These are phyloP conservation scores for Hymenoscyphus fraxineus DNA, from an alignment of 2,329 filamentous ascomycete species.

Conservation along the genomic window DNA sequence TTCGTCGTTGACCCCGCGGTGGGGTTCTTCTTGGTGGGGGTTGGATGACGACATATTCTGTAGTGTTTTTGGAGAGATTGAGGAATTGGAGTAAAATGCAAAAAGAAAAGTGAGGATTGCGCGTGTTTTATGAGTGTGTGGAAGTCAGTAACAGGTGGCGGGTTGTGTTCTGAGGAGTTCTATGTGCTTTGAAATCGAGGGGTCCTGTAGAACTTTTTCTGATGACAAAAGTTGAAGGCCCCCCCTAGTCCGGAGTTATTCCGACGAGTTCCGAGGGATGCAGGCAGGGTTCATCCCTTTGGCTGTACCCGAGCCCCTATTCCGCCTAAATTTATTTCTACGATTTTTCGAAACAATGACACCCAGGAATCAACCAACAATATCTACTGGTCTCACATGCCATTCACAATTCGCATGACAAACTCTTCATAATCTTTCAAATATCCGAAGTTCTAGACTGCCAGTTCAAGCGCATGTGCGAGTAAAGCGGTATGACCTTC, in stretches of 20 bases:
- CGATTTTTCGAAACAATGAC: neutral
- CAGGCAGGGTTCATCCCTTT: neutral
- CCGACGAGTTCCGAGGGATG: neutral
- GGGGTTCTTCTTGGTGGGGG: slow-evolving; percentile 22
- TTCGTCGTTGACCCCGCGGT: slow-evolving; percentile 46
- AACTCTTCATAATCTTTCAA: neutral
- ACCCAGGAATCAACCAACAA: no score
- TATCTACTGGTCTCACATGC: no score
- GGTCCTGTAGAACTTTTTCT: slow-evolving; percentile 15
- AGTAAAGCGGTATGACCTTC: neutral
- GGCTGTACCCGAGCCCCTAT: neutral
- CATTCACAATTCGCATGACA: no score
- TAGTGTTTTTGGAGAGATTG: neutral
- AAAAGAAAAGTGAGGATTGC: neutral
- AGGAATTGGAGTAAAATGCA: neutral
- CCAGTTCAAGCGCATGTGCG: neutral
- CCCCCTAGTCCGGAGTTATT: slow-evolving; percentile 1
- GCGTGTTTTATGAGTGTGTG: slow-evolving; percentile 4
- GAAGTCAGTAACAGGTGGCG: neutral
- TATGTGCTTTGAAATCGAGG: slow-evolving; percentile 23
- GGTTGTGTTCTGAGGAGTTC: slow-evolving; percentile 10
- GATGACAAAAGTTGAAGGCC: slow-evolving; percentile 14
- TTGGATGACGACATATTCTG: slow-evolving; percentile 26
- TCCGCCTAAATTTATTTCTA: neutral
- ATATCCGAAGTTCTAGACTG: neutral